phyloP scores from a whole-genome alignment of 495 filamentous ascomycete genomes.

The Annulohypoxylon stygium region DNA sequence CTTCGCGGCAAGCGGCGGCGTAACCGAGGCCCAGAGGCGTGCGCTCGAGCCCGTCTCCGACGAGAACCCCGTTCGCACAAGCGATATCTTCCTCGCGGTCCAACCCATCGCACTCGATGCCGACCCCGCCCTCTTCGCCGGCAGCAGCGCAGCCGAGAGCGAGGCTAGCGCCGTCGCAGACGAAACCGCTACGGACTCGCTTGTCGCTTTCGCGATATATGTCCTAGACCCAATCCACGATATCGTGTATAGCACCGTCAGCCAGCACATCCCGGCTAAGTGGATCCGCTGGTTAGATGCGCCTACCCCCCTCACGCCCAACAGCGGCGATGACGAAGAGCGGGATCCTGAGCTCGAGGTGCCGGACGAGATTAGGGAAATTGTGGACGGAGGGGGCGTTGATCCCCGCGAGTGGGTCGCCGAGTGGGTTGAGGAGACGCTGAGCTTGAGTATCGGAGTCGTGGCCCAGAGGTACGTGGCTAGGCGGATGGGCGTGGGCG shows the following conservation, averaged over 20 bases:
- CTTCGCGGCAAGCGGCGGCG: slow-evolving; percentile 78
- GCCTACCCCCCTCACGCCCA: slow-evolving; percentile 65
- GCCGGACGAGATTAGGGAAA: slow-evolving; percentile 87
- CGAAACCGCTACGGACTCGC: slow-evolving; percentile 63
- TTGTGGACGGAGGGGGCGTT: slow-evolving; percentile 88
- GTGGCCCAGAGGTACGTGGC: slow-evolving; percentile 98
- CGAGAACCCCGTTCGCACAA: slow-evolving; percentile 88
- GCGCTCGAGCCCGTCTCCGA: slow-evolving; percentile 81
- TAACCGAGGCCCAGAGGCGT: slow-evolving; percentile 82
- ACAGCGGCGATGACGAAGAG: slow-evolving; percentile 54
- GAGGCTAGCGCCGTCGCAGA: slow-evolving; percentile 63
- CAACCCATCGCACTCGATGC: slow-evolving; percentile 80
- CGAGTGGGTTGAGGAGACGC: slow-evolving; percentile 94
- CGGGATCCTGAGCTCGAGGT: slow-evolving; percentile 55
- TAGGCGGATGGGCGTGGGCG: slow-evolving; percentile 93
- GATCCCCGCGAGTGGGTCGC: slow-evolving; percentile 97
- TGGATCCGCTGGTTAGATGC: slow-evolving; percentile 97
- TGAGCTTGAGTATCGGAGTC: slow-evolving; percentile 82
- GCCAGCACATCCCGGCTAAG: slow-evolving; percentile 83
- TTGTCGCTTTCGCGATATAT: slow-evolving; percentile 88
- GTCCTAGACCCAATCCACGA: slow-evolving; percentile 93
- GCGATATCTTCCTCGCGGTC: slow-evolving; percentile 93
- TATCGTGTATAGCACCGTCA: slow-evolving; percentile 86
- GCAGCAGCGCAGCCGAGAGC: slow-evolving; percentile 63
- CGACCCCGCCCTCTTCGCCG: slow-evolving; percentile 75